A percentile compares a stretch with the other conserved stretches of the same genome.
phyloP scores from a whole-genome alignment of 176 grass and related monocot genomes.

The Aechmea fasciata region DNA sequence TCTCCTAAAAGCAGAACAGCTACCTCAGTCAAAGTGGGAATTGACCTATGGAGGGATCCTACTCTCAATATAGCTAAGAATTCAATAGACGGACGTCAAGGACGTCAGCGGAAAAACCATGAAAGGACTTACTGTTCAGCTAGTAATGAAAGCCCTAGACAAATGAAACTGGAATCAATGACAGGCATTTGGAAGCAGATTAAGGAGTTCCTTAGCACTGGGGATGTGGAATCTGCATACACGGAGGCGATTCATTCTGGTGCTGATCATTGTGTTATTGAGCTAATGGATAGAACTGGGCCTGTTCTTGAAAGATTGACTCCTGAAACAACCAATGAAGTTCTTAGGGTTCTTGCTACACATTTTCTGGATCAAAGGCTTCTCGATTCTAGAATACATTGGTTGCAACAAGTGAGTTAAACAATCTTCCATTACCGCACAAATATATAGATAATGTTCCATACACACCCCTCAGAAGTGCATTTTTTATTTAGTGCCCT shows the following conservation, averaged over 20 bases:
- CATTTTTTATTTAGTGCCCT: not conserved
- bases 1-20: slow-evolving; percentile 12
- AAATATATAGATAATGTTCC: not conserved
- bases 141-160: slow-evolving; percentile 22
- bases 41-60: not conserved
- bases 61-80: not conserved
- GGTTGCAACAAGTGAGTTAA: slow-evolving; percentile 73
- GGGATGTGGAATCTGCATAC: slow-evolving; percentile 65
- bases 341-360: slow-evolving; percentile 48
- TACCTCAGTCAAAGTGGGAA: not conserved
- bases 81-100: no score
- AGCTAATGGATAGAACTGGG: slow-evolving; percentile 88
- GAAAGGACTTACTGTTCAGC: slow-evolving; percentile 27
- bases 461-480: not conserved
- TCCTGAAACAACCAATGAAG: slow-evolving; percentile 43
- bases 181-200: slow-evolving; percentile 21
- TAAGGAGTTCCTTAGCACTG: slow-evolving; percentile 33
- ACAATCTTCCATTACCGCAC: not conserved
- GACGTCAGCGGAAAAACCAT: no score
- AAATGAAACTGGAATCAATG: slow-evolving; percentile 15
- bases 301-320: slow-evolving; percentile 75
- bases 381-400: slow-evolving; percentile 47
- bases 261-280: slow-evolving; percentile 46
- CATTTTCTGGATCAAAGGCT: slow-evolving; percentile 53
- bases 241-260: slow-evolving; percentile 44